Conservation (phyloP, 441 rosid genomes). For the Adansonia gregorii region DNA sequence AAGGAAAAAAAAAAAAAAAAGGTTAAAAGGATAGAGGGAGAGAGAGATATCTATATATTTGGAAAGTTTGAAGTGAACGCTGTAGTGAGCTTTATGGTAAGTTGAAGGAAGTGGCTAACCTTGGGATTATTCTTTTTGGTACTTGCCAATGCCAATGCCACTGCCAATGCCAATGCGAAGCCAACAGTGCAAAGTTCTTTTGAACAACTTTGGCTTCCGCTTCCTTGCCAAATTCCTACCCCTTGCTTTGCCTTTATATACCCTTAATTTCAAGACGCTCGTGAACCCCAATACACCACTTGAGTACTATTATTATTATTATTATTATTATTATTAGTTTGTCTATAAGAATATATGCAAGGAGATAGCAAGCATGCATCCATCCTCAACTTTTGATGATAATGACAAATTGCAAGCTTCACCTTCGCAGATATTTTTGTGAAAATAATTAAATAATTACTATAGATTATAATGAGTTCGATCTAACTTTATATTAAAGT, state of each 20-base stretch:
- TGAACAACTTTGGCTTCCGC: background rate
- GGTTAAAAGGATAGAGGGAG: no score
- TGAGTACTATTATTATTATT: no score
- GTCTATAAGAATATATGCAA: background rate
- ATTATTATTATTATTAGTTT: background rate
- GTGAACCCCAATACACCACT: background rate
- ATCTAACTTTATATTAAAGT: no score
- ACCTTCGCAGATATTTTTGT: background rate
- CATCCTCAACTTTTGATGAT: background rate
- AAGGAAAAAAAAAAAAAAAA: background rate
- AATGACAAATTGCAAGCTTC: background rate
- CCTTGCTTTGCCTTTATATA: constrained; percentile 9
- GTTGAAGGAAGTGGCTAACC: constrained; percentile 8
- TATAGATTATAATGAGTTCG: no score
- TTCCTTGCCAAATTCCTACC: background rate
- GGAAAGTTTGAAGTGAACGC: background rate
- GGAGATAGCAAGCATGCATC: constrained; percentile 6
- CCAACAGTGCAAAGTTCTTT: background rate
- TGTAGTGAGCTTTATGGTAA: background rate
- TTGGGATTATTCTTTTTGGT: background rate
- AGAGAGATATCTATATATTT: background rate
- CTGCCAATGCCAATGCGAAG: background rate
- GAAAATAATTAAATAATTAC: no score
- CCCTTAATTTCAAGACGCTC: constrained; percentile 10
- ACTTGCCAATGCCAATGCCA: background rate